Evolutionary conservation across 179 eudicot species (phyloP).

Genomic region (Nepenthes alata): DNA sequence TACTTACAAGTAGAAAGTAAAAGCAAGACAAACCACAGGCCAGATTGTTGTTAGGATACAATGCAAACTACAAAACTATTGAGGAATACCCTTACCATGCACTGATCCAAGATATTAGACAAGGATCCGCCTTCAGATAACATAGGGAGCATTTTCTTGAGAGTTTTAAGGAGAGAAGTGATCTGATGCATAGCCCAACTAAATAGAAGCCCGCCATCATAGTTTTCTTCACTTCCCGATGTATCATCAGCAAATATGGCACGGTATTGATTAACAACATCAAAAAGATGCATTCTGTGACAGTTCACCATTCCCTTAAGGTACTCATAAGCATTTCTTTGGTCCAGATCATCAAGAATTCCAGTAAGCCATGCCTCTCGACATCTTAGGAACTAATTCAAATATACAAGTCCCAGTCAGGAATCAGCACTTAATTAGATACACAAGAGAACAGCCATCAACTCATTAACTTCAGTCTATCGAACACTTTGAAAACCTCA

Average conservation of each 20-base stretch:
- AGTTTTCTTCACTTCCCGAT: slow-evolving; percentile 95
- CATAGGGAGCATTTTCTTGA: slow-evolving; percentile 85
- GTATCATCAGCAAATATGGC: slow-evolving; percentile 98
- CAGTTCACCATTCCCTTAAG: slow-evolving; percentile 83
- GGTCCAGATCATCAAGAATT: slow-evolving; percentile 93
- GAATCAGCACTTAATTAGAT: slow-evolving; percentile 5
- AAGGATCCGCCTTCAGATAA: slow-evolving; percentile 91
- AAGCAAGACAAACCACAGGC: neutral
- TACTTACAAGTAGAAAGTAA: neutral
- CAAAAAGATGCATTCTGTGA: slow-evolving; percentile 86
- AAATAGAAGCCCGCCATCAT: slow-evolving; percentile 95
- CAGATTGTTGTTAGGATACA: neutral
- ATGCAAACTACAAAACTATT: neutral
- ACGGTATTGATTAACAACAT: slow-evolving; percentile 93
- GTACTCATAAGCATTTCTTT: slow-evolving; percentile 87
- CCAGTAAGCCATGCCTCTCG: slow-evolving; percentile 95
- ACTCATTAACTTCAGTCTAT: neutral
- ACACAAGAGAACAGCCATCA: neutral
- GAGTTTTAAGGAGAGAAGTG: slow-evolving; percentile 64
- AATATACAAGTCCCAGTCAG: slow-evolving; percentile 8
- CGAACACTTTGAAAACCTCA: slow-evolving; percentile 12
- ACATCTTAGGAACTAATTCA: slow-evolving; percentile 79
- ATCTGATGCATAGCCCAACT: slow-evolving; percentile 99
- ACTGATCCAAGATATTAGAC: slow-evolving; percentile 85
- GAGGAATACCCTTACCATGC: slow-evolving; percentile 55